Evolutionary conservation across 208 protist species (phyloP).

Genomic region (Leishmania lainsoni): DNA sequence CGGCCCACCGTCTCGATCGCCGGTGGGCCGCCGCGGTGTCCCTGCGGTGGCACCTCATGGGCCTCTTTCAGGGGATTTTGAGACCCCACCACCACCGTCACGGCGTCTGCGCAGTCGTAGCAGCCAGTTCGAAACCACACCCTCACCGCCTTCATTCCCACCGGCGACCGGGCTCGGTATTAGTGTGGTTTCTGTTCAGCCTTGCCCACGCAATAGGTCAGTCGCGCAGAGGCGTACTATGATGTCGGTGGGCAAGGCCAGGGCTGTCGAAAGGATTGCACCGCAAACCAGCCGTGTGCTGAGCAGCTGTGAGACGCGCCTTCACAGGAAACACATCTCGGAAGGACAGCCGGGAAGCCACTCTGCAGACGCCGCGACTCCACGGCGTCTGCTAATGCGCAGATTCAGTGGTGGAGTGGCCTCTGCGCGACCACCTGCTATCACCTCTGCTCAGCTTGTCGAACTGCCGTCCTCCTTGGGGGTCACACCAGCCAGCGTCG

Average conservation of each 20-base stretch:
- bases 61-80: background rate
- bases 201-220: conserved; percentile 8
- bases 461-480: background rate
- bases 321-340: background rate
- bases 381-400: background rate
- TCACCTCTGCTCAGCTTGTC: background rate
- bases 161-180: background rate
- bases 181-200: background rate
- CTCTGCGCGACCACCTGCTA: background rate
- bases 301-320: background rate
- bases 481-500: background rate
- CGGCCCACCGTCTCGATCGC: background rate
- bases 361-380: background rate
- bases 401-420: background rate
- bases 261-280: background rate
- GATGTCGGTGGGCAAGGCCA: background rate
- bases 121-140: background rate
- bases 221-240: conserved; percentile 5
- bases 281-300: background rate
- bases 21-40: background rate
- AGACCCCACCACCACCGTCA: conserved; percentile 1
- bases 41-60: no score
- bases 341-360: background rate
- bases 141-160: background rate
- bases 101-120: conserved; percentile 10